Base-by-base conservation (phyloP, 352 stramenopile species). In the Phytophthora idaei region DNA sequence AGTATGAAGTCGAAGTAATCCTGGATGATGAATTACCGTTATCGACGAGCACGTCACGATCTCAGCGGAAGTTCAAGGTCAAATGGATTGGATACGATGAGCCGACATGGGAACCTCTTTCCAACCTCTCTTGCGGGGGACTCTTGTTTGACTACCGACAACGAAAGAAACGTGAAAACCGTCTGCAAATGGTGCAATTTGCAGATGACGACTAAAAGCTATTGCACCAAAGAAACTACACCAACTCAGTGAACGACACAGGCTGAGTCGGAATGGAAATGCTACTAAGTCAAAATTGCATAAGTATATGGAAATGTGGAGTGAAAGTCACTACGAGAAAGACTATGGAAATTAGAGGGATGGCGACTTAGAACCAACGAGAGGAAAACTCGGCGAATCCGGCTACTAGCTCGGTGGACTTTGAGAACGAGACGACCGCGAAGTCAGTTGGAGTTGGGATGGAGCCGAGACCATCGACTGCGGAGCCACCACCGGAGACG, bases 111-210 rank as follows among this genome's bases (percentile, higher is more conserved):
- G 41, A 47, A 47, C 41, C 41, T 11, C 41, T 17, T 4, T n/a
- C 41, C 5, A 28, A 47, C 10, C n/a, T 47, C 4, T 47, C 41
- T 27, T 28, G 14, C 28, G 41, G 41, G 28, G 41, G 41, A 5
- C 41, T 47, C 1, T 15, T 47, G 41, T 47, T 47, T 28, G 41
- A 47, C 17, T 47, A 28, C 15, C 6, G 28, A 47, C 41, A 3
- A 12, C 41, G 11, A 4, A 47, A 47, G n/a, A 47, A 28, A 28
- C 41, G 14, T 12, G 41, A 47, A 12, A 47, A n/a, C 14, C 41
- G 41, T 17, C 41, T 47, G n/a, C 41, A 47, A 47, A 47, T 47
- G 41, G n/a, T 47, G 41, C 41, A 47, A 28, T 15, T 47, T 47
- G 41, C 39, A 4, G 39, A 45, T 7, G 34, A 39, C 4, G 34